Evolutionary conservation across 805 yeast species (phyloP).

Genomic region (Tanozyma kutaoensis): DNA sequence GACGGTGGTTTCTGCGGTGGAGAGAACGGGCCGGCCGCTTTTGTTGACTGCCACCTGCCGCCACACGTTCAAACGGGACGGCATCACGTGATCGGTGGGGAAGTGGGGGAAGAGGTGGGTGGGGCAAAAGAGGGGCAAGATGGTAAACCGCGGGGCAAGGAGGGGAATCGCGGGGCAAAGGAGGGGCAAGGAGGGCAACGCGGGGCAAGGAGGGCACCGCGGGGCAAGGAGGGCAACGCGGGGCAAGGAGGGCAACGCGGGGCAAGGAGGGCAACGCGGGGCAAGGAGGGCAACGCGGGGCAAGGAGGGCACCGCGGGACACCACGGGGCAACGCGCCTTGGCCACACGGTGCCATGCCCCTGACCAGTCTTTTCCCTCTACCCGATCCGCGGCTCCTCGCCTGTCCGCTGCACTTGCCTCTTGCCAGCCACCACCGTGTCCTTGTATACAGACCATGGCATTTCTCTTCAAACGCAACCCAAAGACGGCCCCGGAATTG

Average conservation of each 20-base stretch:
- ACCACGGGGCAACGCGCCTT: too few species aligned
- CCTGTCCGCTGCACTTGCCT: background rate
- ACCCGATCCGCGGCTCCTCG: background rate
- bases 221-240: too few species aligned
- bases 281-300: too few species aligned
- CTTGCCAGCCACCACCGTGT: background rate
- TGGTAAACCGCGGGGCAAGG: background rate
- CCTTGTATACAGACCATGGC: slow-evolving; percentile 39
- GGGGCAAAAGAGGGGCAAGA: background rate
- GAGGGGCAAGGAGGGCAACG: background rate
- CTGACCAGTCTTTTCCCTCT: too few species aligned
- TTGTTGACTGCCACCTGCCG: slow-evolving; percentile 21
- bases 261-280: too few species aligned
- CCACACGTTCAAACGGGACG: slow-evolving; percentile 16
- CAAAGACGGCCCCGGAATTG: slow-evolving; percentile 80
- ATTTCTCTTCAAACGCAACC: slow-evolving; percentile 80
- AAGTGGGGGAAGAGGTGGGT: background rate
- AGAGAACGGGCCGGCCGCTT: slow-evolving; percentile 24
- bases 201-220: background rate
- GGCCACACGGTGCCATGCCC: too few species aligned
- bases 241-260: too few species aligned
- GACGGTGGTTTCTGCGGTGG: slow-evolving; percentile 17
- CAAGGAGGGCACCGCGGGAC: too few species aligned
- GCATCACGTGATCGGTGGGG: background rate
- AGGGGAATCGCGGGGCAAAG: background rate